Evolutionary conservation across 352 stramenopile genomes (phyloP).

Genomic region (Globisporangium alternatum): DNA sequence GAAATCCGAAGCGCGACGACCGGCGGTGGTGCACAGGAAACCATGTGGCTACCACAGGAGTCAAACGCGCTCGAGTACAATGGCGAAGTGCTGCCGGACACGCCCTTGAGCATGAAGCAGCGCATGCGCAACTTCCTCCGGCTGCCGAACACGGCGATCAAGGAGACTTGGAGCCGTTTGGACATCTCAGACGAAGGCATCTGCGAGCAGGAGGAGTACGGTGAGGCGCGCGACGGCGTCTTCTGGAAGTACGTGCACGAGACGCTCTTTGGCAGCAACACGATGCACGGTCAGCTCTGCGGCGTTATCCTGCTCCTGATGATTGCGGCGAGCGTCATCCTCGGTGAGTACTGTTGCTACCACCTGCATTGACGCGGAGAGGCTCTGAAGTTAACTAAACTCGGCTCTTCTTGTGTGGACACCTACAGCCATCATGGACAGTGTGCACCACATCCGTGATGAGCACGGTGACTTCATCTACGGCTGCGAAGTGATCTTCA

Average conservation of each 20-base stretch:
- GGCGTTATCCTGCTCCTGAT: constrained; percentile 65
- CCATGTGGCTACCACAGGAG: constrained; percentile 20
- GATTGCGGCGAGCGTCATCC: constrained; percentile 65
- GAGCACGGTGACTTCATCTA: constrained; percentile 40
- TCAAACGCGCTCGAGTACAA: constrained; percentile 21
- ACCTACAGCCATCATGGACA: constrained; percentile 56
- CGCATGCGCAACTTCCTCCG: constrained; percentile 26
- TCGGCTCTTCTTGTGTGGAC: neutral
- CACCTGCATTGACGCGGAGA: neutral
- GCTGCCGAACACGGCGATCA: constrained; percentile 31
- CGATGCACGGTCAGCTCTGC: constrained; percentile 47
- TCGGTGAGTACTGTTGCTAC: constrained; percentile 33
- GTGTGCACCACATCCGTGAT: constrained; percentile 52
- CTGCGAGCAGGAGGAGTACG: constrained; percentile 34
- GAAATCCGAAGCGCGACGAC: constrained; percentile 16
- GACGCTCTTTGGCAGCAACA: constrained; percentile 67
- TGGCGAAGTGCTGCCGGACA: constrained; percentile 16
- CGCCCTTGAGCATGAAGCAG: constrained; percentile 13
- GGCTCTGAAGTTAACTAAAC: neutral
- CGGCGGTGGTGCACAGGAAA: neutral
- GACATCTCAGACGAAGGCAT: constrained; percentile 35
- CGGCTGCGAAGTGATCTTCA: constrained; percentile 41
- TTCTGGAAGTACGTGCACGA: constrained; percentile 64
- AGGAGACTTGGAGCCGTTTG: constrained; percentile 29
- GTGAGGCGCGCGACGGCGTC: constrained; percentile 25